These are phyloP conservation scores for Coemansia sp. DNA, from an alignment of 192 early-diverging fungal genomes.

Conservation along the genomic window DNA sequence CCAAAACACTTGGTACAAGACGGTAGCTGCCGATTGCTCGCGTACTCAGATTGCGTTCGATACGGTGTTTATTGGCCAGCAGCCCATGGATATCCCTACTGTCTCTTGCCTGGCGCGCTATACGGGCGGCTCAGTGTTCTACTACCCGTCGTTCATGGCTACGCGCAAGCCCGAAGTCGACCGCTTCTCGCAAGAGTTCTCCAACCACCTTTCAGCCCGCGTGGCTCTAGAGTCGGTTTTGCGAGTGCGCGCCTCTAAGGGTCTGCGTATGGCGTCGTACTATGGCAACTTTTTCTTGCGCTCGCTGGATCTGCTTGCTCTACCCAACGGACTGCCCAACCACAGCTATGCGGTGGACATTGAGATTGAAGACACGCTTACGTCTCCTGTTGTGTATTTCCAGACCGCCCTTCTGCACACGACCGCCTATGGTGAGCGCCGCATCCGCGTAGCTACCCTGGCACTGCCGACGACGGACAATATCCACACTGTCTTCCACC, in stretches of 20 bases:
- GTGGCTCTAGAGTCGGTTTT: slow-evolving; percentile 92
- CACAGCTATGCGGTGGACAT: slow-evolving; percentile 89
- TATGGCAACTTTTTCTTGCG: slow-evolving; percentile 99
- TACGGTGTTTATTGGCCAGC: slow-evolving; percentile 81
- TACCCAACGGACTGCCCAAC: slow-evolving; percentile 94
- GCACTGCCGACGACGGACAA: slow-evolving; percentile 84
- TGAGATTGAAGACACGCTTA: slow-evolving; percentile 71
- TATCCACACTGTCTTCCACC: slow-evolving; percentile 78
- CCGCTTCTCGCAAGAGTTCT: slow-evolving; percentile 79
- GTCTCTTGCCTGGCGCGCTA: slow-evolving; percentile 65
- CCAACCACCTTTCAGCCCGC: slow-evolving; percentile 74
- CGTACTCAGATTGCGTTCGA: slow-evolving; percentile 88
- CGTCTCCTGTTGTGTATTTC: slow-evolving; percentile 82
- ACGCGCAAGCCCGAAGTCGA: slow-evolving; percentile 82
- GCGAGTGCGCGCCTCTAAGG: slow-evolving; percentile 88
- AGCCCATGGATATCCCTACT: slow-evolving; percentile 89
- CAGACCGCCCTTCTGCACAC: slow-evolving; percentile 95
- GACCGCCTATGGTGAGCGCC: slow-evolving; percentile 83
- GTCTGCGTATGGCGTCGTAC: slow-evolving; percentile 84
- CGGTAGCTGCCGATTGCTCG: slow-evolving; percentile 89
- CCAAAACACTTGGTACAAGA: slow-evolving; percentile 89
- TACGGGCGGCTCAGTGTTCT: slow-evolving; percentile 87
- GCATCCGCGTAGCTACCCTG: slow-evolving; percentile 92
- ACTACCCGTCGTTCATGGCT: slow-evolving; percentile 90
- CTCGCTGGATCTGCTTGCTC: slow-evolving; percentile 85